Evolutionary conservation across 2,329 filamentous ascomycete species (phyloP), one percentile per base, ranked within the genome.

Genomic region (Helotiales sp.): DNA sequence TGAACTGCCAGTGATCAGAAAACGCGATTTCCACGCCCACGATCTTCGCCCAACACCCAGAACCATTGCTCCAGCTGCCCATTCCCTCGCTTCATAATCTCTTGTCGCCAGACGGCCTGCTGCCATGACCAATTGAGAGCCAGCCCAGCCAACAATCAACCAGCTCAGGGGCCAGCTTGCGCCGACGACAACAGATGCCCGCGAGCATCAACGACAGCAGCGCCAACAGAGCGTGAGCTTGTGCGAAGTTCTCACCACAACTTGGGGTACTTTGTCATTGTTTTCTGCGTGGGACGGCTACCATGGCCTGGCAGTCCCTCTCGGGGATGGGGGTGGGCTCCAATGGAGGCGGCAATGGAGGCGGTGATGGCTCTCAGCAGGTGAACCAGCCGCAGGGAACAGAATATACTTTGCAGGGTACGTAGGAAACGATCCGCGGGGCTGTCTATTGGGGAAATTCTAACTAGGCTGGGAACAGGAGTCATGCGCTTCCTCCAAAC

Each of bases 401-500:
- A 3, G 89, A 91, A 77, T 92, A 92, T 77, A 91, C 89, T 65
- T 78, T 92, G 71, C 89, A 91, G 83, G 89, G 89, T 91, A 78
- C 69, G 30, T 52, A 4, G 30, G 22, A 54, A 15, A 15, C 11
- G 1, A 34, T 22, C 2, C n/a, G 15, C 28, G 50, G 6, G 15
- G 17, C 10, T 37, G 32, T 22, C 52, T 3, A 6, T 7, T 50
- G 0, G 1, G 15, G 43, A 8, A 15, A 26, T 40, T 60, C 62
- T 66, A 34, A 65, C 28, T 15, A 5, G 30, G 7, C 22, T n/a
- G 64, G 28, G 24, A 13, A 45, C 97, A 96, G 93, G 96, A 77
- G 96, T 99, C 43, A 99, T 99, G 96, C 94, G 96, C 80, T 99
- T 99, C 79, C 88, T 99, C 45, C 96, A 99, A 82, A 96, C 96